phyloP scores from a whole-genome alignment of 352 stramenopile species.

The Pythium grandisporangium region DNA sequence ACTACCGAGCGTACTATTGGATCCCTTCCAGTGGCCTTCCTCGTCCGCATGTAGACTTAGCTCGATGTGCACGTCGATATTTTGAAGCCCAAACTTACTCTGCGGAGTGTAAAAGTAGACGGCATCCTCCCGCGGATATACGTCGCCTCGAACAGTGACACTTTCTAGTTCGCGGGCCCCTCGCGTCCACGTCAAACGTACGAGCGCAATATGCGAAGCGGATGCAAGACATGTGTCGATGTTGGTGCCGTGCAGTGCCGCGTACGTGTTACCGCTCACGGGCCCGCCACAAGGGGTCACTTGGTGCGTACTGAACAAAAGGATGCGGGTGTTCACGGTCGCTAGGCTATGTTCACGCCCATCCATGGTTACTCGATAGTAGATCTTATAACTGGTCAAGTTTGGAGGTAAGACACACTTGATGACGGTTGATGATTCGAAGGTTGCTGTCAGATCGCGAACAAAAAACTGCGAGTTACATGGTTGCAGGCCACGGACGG shows the following conservation, averaged over 20 bases:
- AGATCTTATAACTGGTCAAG: conserved; percentile 54
- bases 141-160: conserved; percentile 39
- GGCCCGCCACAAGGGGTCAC: conserved; percentile 49
- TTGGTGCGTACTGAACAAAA: conserved; percentile 43
- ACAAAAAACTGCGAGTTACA: conserved; percentile 27
- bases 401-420: conserved; percentile 29
- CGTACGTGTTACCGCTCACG: conserved; percentile 65
- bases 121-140: conserved; percentile 45
- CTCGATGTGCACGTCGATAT: conserved; percentile 50
- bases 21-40: no score
- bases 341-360: conserved; percentile 34
- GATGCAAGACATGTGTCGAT: conserved; percentile 35
- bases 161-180: conserved; percentile 50
- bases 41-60: conserved; percentile 13
- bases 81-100: conserved; percentile 66
- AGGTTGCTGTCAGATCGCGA: conserved; percentile 24
- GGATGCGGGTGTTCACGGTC: conserved; percentile 16
- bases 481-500: conserved; percentile 13
- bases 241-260: conserved; percentile 44
- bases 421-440: conserved; percentile 28
- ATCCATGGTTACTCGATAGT: conserved; percentile 52
- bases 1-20: background rate
- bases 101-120: conserved; percentile 74
- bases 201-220: conserved; percentile 15
- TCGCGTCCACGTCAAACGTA: conserved; percentile 50